Base-by-base conservation (phyloP, 1,284 basidiomycete species). In the Vanrija sp. region DNA sequence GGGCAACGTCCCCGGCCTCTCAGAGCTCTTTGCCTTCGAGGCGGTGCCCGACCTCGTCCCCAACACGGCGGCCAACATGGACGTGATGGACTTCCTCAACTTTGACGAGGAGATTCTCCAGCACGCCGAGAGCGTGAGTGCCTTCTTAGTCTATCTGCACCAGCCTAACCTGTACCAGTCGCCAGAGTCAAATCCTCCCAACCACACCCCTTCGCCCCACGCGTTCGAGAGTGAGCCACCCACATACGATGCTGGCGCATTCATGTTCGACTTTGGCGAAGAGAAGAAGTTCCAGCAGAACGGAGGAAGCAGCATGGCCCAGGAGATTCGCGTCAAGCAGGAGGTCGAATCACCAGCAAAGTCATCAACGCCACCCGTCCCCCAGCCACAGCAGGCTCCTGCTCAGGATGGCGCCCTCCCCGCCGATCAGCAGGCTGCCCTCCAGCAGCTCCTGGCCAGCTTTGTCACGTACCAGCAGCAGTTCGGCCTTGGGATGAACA, bases 151-250 rank as follows among this genome's bases (percentile, higher is more conserved):
- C 18, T 49, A 21, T 26, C 25, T 34, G 34, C 34, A 34, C n/a
- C 23, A 46, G 26, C 25, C 46, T 38, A 54, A 65, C 62, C 65
- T 55, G 43, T 65, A 64, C 47, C 68, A 74, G 52, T 73, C 71
- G 12, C 69, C 70, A 8, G 60, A 57, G 7, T 73, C 73, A 28
- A 66, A 67, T 23, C 73, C 72, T 2, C 66, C 67, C 38, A 72
- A 73, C 51, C 63, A 66, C 54, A 75, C 73, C 2, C 73, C 73
- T 7, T 73, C 71, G 7, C 72, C 73, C 15, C 54, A 57, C n/a
- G 43, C 55, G 21, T 52, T 54, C 16, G 51, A 39, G 5, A 66
- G 48, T 40, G 63, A 49, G 29, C 64, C 49, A 46, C 58, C 43
- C n/a, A 56, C 38, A 15, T 68, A 59, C 58, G 58, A 67, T 46